A percentile compares a stretch with the other conserved stretches of the same genome.
Evolutionary conservation across 2,329 filamentous ascomycete species (phyloP).

Genomic region (Colletotrichum liaoningense): DNA sequence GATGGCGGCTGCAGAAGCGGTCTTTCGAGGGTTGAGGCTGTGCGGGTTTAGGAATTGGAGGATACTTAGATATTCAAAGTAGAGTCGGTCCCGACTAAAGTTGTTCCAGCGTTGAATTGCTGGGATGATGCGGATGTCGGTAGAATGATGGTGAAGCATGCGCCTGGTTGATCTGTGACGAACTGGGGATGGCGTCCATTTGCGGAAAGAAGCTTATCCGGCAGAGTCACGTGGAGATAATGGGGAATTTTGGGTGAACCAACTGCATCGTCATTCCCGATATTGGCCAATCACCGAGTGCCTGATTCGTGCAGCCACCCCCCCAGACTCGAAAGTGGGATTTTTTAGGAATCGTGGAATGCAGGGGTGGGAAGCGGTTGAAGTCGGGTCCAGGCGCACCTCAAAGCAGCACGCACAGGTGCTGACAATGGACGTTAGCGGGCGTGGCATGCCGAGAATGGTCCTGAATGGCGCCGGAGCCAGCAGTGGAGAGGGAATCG

Average conservation of each 20-base stretch:
- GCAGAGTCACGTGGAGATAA: conserved; percentile 21
- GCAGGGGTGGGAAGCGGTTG: conserved; percentile 11
- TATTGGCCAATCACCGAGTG: conserved; percentile 7
- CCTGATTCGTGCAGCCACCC: background rate
- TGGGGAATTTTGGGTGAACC: background rate
- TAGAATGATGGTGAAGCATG: background rate
- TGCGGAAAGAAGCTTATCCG: conserved; percentile 14
- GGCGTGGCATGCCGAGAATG: background rate
- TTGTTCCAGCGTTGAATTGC: background rate
- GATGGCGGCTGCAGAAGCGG: background rate
- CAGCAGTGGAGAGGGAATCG: background rate
- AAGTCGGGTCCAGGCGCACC: conserved; percentile 7
- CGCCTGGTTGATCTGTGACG: background rate
- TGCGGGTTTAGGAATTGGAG: too few relatives aligned
- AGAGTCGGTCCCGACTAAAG: background rate
- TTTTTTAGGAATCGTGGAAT: conserved; percentile 10
- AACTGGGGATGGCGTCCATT: background rate
- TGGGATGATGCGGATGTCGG: background rate
- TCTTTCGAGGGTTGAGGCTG: background rate
- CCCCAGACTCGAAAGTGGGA: background rate
- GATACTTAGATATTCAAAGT: too few relatives aligned
- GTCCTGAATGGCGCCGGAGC: conserved; percentile 1
- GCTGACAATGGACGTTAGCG: background rate
- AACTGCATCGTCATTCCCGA: background rate
- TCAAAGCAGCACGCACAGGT: background rate